phyloP scores from a whole-genome alignment of 176 grass and related monocot genomes.

The Rhipidocladum racemiflorum region DNA sequence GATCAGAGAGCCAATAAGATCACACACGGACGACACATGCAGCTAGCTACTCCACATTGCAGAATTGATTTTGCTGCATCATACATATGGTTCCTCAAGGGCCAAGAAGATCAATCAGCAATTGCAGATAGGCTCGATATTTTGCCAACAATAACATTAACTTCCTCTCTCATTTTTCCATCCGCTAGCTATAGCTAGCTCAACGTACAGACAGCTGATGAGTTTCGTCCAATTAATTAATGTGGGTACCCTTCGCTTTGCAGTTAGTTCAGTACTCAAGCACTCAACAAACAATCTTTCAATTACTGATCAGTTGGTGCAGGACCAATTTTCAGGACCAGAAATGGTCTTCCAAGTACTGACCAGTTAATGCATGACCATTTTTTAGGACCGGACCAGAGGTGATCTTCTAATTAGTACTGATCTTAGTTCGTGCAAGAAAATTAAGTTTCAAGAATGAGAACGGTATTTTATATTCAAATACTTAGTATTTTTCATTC shows the following conservation, averaged over 20 bases:
- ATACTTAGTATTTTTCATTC: too few relatives aligned
- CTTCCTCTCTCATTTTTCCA: not conserved
- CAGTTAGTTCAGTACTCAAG: not conserved
- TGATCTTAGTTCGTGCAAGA: not conserved
- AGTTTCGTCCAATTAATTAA: not conserved
- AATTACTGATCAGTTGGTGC: not conserved
- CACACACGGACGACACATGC: too few relatives aligned
- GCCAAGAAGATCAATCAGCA: not conserved
- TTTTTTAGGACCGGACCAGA: not conserved
- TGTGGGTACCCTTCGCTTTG: not conserved
- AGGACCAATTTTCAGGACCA: not conserved
- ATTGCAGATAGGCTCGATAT: too few relatives aligned
- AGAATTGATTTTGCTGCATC: not conserved
- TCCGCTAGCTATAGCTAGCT: not conserved
- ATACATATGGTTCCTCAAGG: not conserved
- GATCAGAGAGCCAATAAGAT: too few relatives aligned
- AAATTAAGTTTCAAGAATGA: not conserved
- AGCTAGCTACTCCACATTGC: not conserved
- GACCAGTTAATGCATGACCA: not conserved
- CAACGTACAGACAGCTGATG: not conserved
- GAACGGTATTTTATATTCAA: too few relatives aligned
- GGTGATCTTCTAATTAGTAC: not conserved
- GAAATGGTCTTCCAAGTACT: not conserved
- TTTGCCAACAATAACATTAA: not conserved
- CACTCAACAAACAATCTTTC: not conserved